Evolutionary conservation across 192 early-diverging fungal genomes (phyloP), one percentile per base, ranked within the genome.

Genomic region (Podila clonocystis): DNA sequence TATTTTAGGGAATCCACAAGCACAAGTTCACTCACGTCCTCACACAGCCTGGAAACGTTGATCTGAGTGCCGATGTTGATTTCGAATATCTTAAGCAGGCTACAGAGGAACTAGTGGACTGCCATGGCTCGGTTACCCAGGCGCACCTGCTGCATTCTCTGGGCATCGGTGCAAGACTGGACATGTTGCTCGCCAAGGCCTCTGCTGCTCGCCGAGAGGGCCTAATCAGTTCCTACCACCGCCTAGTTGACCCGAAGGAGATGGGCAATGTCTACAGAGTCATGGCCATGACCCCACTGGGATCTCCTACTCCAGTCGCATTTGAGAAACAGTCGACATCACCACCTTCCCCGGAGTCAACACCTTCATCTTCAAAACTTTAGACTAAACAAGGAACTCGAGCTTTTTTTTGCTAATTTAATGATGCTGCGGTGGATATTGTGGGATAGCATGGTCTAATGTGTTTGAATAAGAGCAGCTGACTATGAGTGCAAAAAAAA

Each of bases 201-300:
- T 45, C 68, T 19, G 85, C 89, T 31, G 22, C 62, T 13, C 67
- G 83, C 38, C 88, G 90, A 28, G 89, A 92, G 61, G 84, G 86
- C 17, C 75, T 98, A 31, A 90, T 94, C 36, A 75, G 85, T 13
- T 88, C 90, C 29, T 94, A 90, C 67, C 89, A 93, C 65, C 86
- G 97, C 4, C 82, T 98, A 17, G 88, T 95, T 1, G 91, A 95
- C 28, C 91, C 90, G 11, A 72, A 85, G 28, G 84, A 85, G 61
- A 98, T 98, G 97, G 97, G 97, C 9, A 88, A 89, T 41, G 90
- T 95, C 45, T 98, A 98, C 82, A 95, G 96, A 85, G 88, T 87
- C 1, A 82, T 95, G 66, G 91, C 92, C 9, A 87, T 93, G 69
- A 71, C 84, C 49, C 87, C 91, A 29, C 52, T 55, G 13, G 63